Base-by-base conservation (phyloP, 495 filamentous ascomycete species). In the Trichoderma orchidacearum region DNA sequence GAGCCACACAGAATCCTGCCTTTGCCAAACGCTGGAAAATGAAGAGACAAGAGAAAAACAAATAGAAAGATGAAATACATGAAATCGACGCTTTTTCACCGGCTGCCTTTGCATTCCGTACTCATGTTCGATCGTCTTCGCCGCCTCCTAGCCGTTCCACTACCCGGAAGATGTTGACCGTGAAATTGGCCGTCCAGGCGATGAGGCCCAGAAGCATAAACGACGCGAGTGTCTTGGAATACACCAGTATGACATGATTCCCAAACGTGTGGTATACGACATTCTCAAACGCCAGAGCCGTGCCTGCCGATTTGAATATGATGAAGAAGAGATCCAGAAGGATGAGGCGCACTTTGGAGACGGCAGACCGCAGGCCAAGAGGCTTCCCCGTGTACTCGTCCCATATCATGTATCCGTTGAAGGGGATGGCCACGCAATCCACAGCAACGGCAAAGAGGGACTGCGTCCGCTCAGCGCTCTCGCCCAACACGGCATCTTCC, bases 321-420 rank as follows among this genome's bases (percentile, higher is more conserved):
- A 98, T 94, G 67, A 98, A 98, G 66, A 96, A 80, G 3, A 97
- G 76, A 70, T 98, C 93, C 58, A 96, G 78, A 56, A 98, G 81
- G 53, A 96, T 79, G 56, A 98, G 79, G 21, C 86, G 80, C 61
- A 95, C 85, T 65, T 97, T 97, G 21, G 89, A 84, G 32, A 81
- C 83, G 2, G 89, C 81, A 5, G 82, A 82, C 28, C 93, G 85
- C 56, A 98, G 73, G 5, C 93, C 93, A 30, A 98, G 73, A 3
- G 93, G 93, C 64, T 96, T 94, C 17, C 89, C 84, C 3, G 88
- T 91, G 69, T 95, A 97, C 69, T 98, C 93, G 66, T 98, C 93
- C 69, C 85, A 96, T 2, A 90, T 95, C 68, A 98, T 92, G 68
- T 95, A 97, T 53, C 88, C 64, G 31, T 93, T 80, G 68, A 96